These are phyloP conservation scores for Petrea volubilis DNA, from an alignment of 257 asterid genomes.

Conservation along the genomic window DNA sequence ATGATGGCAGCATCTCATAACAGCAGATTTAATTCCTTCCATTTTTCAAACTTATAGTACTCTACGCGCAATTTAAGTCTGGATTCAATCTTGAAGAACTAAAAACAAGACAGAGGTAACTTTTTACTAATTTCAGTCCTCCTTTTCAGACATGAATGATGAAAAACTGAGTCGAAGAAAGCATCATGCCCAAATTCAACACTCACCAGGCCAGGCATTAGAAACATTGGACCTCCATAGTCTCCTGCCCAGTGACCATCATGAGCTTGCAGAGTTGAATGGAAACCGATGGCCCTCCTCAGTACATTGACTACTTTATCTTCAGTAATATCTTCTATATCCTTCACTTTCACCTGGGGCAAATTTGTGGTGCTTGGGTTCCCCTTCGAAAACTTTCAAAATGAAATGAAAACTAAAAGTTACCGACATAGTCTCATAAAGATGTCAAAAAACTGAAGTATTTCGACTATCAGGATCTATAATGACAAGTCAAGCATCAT, in stretches of 20 bases:
- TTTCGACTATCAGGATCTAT: not conserved
- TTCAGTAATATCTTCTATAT: slow-evolving; percentile 72
- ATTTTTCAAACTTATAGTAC: not conserved
- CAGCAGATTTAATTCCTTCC: not conserved
- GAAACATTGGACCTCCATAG: slow-evolving; percentile 98
- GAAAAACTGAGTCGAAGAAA: slow-evolving; percentile 7
- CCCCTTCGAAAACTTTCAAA: slow-evolving; percentile 79
- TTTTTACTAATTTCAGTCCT: not conserved
- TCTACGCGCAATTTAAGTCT: not conserved
- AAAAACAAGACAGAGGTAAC: not conserved
- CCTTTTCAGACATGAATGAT: slow-evolving; percentile 2
- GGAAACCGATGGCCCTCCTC: slow-evolving; percentile 76
- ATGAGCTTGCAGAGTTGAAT: slow-evolving; percentile 80
- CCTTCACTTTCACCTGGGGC: slow-evolving; percentile 76
- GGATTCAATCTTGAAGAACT: slow-evolving; percentile 7
- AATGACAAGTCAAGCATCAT: slow-evolving; percentile 1
- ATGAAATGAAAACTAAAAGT: slow-evolving; percentile 19
- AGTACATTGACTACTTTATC: slow-evolving; percentile 67
- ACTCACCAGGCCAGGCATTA: slow-evolving; percentile 95
- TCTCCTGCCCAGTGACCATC: slow-evolving; percentile 99
- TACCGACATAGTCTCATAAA: slow-evolving; percentile 21
- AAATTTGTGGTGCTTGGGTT: slow-evolving; percentile 41
- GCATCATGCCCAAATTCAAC: slow-evolving; percentile 5
- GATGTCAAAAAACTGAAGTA: not conserved
- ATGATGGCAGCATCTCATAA: not conserved